A percentile compares a stretch with the other conserved stretches of the same genome.
phyloP scores from a whole-genome alignment of 2,329 filamentous ascomycete genomes.

The Epichloe typhina region DNA sequence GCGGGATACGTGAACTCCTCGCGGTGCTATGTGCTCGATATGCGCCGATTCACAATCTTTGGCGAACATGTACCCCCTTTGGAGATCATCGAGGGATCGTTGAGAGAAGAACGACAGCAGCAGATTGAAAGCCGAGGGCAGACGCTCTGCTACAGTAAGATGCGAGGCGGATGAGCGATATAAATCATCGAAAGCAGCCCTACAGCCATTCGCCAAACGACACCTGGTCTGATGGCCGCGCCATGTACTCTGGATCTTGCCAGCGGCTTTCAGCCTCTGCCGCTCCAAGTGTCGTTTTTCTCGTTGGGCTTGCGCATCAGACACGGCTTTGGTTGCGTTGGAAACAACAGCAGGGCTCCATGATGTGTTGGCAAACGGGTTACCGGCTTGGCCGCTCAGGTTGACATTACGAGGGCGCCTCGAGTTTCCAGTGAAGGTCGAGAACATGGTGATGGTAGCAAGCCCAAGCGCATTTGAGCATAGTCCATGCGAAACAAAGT shows the following conservation, averaged over 20 bases:
- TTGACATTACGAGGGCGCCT: conserved; percentile 85
- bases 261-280: conserved; percentile 59
- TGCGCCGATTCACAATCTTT: conserved; percentile 27
- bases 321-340: conserved; percentile 64
- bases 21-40: conserved; percentile 22
- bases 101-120: conserved; percentile 37
- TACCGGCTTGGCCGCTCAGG: conserved; percentile 70
- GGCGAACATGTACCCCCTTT: conserved; percentile 32
- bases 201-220: conserved; percentile 41
- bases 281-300: conserved; percentile 68
- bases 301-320: conserved; percentile 77
- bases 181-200: conserved; percentile 48
- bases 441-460: conserved; percentile 53
- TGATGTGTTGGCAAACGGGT: conserved; percentile 59
- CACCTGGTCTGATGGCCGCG: conserved; percentile 57
- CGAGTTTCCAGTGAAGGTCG: conserved; percentile 79
- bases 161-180: conserved; percentile 28
- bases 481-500: neutral
- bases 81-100: conserved; percentile 30
- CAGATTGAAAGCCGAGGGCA: conserved; percentile 30
- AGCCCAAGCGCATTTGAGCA: neutral
- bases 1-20: conserved; percentile 16
- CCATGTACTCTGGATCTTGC: conserved; percentile 68
- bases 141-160: conserved; percentile 21
- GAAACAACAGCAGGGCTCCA: conserved; percentile 44